phyloP scores from a whole-genome alignment of 805 yeast genomes.

The Candida oleophila region DNA sequence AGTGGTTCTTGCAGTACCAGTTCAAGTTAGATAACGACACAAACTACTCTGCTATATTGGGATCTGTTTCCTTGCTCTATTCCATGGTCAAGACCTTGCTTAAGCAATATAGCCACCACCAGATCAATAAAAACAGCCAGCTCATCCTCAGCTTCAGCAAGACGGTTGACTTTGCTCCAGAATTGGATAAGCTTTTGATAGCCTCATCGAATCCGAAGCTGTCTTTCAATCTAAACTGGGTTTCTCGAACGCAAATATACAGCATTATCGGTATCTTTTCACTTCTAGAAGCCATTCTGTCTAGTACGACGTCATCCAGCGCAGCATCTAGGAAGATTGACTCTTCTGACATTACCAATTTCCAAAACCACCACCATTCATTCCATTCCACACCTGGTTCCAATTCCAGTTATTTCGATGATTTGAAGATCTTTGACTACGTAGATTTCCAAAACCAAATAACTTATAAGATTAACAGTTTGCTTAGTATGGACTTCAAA shows the following conservation, averaged over 20 bases:
- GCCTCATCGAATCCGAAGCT: not conserved
- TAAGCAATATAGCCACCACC: not conserved
- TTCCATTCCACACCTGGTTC: constrained; percentile 19
- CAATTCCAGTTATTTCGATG: not conserved
- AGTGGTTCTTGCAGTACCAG: constrained; percentile 15
- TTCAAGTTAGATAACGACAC: constrained; percentile 6
- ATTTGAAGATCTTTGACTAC: constrained; percentile 10
- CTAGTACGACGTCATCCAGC: not conserved
- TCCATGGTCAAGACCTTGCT: constrained; percentile 23
- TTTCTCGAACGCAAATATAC: constrained; percentile 18
- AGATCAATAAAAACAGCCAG: constrained; percentile 8
- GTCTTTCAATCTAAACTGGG: not conserved
- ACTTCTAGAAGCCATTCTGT: not conserved
- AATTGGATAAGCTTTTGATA: constrained; percentile 14
- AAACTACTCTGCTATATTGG: constrained; percentile 19
- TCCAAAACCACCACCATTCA: constrained; percentile 12
- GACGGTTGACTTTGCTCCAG: constrained; percentile 18
- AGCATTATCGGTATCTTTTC: constrained; percentile 16
- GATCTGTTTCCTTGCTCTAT: constrained; percentile 22
- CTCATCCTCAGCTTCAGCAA: constrained; percentile 18
- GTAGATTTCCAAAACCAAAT: constrained; percentile 12
- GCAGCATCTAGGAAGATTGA: not conserved
- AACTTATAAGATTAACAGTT: constrained; percentile 20
- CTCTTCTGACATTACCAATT: constrained; percentile 29
- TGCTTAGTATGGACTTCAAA: constrained; percentile 13